Evolutionary conservation across 164 flowering plant species (phyloP), one percentile per base, ranked within the genome.

Genomic region (Annona squamosa): DNA sequence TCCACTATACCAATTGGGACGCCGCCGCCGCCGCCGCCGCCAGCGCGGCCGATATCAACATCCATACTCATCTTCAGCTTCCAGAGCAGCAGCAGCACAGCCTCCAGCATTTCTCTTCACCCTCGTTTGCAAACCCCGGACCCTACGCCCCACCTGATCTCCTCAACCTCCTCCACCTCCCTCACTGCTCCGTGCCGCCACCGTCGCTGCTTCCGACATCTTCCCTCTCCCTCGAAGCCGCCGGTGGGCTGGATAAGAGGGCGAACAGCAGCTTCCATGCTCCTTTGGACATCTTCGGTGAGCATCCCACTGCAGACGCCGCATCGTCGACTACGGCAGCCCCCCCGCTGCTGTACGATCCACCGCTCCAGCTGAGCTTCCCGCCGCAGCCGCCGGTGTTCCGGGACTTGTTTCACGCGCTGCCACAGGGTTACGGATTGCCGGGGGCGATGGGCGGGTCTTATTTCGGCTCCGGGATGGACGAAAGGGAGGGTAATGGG

Each of bases 381-480:
- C 93, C 90, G 1, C 91, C 89, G 12, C 93, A 88, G 69, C 91
- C 96, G 4, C 95, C 94, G 7, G 47, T 86, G 10, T 81, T 88
- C 64, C 77, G 86, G 62, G 93, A 91, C 4, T 72, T 89, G 75
- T 84, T 88, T 72, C 93, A 88, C 48, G 81, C 90, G 16, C 72
- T 87, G 7, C 61, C 63, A 13, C 82, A 81, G 72, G 88, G 82
- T 26, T 85, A 84, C 65, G 75, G 61, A 74, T 56, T 77, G 71
- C 79, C 81, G 3, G 79, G 75, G 46, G 59, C 86, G 2, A 76
- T 76, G 68, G 70, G 59, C 59, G 87, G 77, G 10, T 75, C 88
- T 2, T 76, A 86, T 69, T 87, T 85, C 71, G 83, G 83, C n/a
- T 26, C 37, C 37, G 89, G 86, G 48, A 52, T 79, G 63, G 90